These are phyloP conservation scores for Wickerhamomyces mucosus DNA, from an alignment of 805 yeast species.

Conservation along the genomic window DNA sequence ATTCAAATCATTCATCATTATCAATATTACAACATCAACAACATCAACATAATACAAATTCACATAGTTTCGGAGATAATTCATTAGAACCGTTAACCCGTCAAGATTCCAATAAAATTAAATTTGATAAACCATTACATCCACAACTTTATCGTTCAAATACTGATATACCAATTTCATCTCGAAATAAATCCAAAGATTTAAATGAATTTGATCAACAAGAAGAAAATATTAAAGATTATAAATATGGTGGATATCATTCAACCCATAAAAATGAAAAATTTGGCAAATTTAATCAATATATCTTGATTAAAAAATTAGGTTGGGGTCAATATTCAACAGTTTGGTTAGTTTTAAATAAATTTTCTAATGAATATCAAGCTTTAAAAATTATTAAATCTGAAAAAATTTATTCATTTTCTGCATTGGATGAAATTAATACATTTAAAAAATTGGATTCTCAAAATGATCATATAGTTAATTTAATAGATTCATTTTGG, in stretches of 20 bases:
- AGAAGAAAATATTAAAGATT: constrained; percentile 46
- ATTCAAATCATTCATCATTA: too few relatives aligned
- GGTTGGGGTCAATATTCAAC: constrained; percentile 72
- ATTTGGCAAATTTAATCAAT: constrained; percentile 36
- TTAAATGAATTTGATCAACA: too few relatives aligned
- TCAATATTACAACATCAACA: too few relatives aligned
- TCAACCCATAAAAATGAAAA: constrained; percentile 49
- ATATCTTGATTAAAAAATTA: constrained; percentile 42
- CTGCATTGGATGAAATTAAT: constrained; percentile 56
- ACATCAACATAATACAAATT: too few relatives aligned
- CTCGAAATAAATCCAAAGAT: too few relatives aligned
- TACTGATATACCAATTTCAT: too few relatives aligned
- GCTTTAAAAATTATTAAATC: constrained; percentile 57
- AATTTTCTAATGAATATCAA: constrained; percentile 32
- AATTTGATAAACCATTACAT: too few relatives aligned
- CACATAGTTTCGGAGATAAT: too few relatives aligned
- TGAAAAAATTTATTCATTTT: constrained; percentile 42
- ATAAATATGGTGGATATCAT: constrained; percentile 55
- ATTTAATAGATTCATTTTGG: constrained; percentile 44
- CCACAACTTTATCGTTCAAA: too few relatives aligned
- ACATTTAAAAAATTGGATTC: constrained; percentile 29
- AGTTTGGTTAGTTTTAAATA: constrained; percentile 53
- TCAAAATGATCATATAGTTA: constrained; percentile 35
- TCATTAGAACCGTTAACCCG: too few relatives aligned
- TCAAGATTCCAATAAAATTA: too few relatives aligned